Percentiles rank a stretch among this genome's conserved stretches.
Conservation (phyloP, 768 basidiomycete species). For the Suillus luteus region DNA sequence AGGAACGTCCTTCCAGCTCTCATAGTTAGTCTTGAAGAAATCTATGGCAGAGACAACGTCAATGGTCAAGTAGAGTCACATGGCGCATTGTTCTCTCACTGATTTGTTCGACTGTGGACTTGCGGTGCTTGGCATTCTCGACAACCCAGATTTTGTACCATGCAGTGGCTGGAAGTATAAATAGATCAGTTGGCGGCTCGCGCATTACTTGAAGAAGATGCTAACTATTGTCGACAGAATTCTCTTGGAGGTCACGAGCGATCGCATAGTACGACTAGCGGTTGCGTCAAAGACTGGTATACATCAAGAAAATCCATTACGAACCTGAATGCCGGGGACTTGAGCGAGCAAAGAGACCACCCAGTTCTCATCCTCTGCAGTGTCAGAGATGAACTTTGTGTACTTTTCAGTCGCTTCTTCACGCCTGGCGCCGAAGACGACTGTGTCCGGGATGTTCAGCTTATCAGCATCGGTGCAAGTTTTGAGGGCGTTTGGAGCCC, state of each 20-base stretch:
- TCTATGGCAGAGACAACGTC: not conserved
- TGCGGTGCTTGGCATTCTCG: slow-evolving; percentile 7
- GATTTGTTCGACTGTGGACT: not conserved
- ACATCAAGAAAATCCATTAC: not conserved
- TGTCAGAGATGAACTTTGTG: slow-evolving; percentile 14
- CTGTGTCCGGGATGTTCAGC: slow-evolving; percentile 12
- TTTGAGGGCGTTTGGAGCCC: slow-evolving; percentile 9
- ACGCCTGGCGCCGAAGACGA: slow-evolving; percentile 11
- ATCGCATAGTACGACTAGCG: slow-evolving; percentile 1
- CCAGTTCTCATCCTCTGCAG: slow-evolving; percentile 14
- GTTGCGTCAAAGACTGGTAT: not conserved
- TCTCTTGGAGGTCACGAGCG: not conserved
- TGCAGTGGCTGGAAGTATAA: not conserved
- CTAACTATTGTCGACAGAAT: not conserved
- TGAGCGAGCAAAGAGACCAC: slow-evolving; percentile 16
- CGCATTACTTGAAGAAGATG: not conserved
- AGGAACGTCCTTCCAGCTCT: not conserved
- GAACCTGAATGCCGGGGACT: slow-evolving; percentile 19
- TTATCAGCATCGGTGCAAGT: slow-evolving; percentile 11
- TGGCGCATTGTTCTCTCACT: not conserved
- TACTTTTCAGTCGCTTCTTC: slow-evolving; percentile 12
- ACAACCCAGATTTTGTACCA: slow-evolving; percentile 1
- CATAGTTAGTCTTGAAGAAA: slow-evolving; percentile 7
- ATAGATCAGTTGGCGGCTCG: not conserved
- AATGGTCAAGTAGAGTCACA: not conserved